A percentile compares a stretch with the other conserved stretches of the same genome.
Evolutionary conservation across 768 basidiomycete species (phyloP).

Genomic region (Pleurotus giganteus): DNA sequence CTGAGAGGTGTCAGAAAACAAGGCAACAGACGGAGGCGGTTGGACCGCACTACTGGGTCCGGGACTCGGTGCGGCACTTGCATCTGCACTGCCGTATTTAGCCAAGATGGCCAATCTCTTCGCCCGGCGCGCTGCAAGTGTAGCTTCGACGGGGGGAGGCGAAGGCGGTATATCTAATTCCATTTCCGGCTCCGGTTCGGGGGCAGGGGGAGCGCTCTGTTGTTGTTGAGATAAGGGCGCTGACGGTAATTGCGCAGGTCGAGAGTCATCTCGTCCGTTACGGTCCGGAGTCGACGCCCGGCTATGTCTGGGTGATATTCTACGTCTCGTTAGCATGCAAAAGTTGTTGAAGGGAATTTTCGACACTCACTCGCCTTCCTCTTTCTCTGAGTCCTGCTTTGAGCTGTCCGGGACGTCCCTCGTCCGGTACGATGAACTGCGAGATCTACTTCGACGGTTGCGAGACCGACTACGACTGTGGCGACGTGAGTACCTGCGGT

Average conservation of each 20-base stretch:
- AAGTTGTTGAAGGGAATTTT: conserved; percentile 12
- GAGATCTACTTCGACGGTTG: conserved; percentile 8
- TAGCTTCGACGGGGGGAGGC: conserved; percentile 56
- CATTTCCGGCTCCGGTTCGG: conserved; percentile 39
- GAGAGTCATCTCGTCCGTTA: neutral
- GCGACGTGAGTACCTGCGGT: conserved; percentile 21
- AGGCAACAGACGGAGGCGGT: conserved; percentile 58
- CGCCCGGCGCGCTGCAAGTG: conserved; percentile 68
- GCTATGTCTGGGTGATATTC: conserved; percentile 62
- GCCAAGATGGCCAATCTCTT: conserved; percentile 77
- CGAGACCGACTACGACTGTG: conserved; percentile 3
- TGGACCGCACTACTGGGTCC: conserved; percentile 73
- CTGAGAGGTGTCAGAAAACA: conserved; percentile 66
- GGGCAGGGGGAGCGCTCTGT: too few species aligned
- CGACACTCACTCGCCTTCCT: conserved; percentile 93
- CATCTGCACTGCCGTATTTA: conserved; percentile 55
- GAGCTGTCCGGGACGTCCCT: conserved; percentile 19
- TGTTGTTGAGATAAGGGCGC: too few species aligned
- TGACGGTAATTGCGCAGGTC: neutral
- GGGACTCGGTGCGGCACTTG: conserved; percentile 49
- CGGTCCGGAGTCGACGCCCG: conserved; percentile 16
- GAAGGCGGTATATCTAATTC: conserved; percentile 56
- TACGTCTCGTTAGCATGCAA: conserved; percentile 23
- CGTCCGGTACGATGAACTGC: conserved; percentile 19
- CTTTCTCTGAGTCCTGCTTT: conserved; percentile 57